phyloP scores from a whole-genome alignment of 495 filamentous ascomycete genomes.

The Cudoniella acicularis region DNA sequence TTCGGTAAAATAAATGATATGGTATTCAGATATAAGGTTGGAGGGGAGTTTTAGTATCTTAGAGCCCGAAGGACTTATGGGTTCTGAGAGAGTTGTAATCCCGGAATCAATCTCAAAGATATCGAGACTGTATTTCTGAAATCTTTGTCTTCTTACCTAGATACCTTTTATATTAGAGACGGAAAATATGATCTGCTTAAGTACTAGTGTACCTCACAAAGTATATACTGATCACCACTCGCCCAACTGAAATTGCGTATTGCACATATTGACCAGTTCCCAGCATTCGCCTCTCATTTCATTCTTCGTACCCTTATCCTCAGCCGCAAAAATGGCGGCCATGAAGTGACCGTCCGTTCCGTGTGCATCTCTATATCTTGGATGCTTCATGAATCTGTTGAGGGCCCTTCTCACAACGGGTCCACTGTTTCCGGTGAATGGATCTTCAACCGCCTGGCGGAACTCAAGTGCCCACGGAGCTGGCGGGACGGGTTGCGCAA shows the following conservation, averaged over 20 bases:
- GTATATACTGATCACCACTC: too few relatives aligned
- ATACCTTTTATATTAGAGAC: too few relatives aligned
- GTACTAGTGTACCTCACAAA: too few relatives aligned
- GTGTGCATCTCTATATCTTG: constrained; percentile 56
- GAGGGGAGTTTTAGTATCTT: not conserved
- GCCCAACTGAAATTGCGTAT: constrained; percentile 52
- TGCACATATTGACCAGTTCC: constrained; percentile 65
- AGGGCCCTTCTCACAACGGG: constrained; percentile 45
- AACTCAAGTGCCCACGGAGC: constrained; percentile 56
- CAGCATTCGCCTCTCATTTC: constrained; percentile 53
- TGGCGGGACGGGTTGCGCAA: constrained; percentile 52
- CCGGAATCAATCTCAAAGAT: too few relatives aligned
- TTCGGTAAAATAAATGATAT: not conserved
- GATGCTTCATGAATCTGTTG: constrained; percentile 58
- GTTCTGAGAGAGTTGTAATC: too few relatives aligned
- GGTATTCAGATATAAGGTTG: not conserved
- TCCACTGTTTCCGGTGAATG: constrained; percentile 37
- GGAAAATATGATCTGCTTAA: too few relatives aligned
- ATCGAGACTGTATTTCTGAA: too few relatives aligned
- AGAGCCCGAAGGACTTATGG: too few relatives aligned
- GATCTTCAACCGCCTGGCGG: constrained; percentile 55
- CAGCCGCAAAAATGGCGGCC: constrained; percentile 49
- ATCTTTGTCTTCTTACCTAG: too few relatives aligned
- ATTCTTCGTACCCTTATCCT: constrained; percentile 39
- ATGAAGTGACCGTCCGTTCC: constrained; percentile 64